These are phyloP conservation scores for Heimioporus punctisporus DNA, from an alignment of 1,284 basidiomycete species.

Conservation along the genomic window DNA sequence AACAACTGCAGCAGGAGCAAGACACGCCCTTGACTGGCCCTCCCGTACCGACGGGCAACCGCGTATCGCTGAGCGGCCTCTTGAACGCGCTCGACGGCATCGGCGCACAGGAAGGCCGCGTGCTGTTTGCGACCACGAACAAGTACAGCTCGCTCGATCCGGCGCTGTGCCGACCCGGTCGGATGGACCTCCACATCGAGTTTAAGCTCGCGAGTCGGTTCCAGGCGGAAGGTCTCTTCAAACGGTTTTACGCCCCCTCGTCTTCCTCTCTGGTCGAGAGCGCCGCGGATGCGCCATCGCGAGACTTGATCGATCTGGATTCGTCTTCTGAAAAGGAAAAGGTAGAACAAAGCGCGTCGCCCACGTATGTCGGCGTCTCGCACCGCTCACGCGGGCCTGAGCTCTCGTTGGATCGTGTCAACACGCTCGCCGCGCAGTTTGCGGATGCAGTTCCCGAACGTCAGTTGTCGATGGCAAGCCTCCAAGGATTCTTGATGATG, in stretches of 20 bases:
- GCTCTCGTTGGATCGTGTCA: slow-evolving; percentile 37
- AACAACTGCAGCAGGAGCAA: no score
- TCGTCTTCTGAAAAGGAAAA: slow-evolving; percentile 17
- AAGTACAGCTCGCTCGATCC: slow-evolving; percentile 67
- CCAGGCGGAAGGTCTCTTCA: slow-evolving; percentile 67
- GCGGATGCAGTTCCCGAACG: slow-evolving; percentile 60
- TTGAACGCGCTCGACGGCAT: slow-evolving; percentile 79
- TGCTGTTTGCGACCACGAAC: slow-evolving; percentile 80
- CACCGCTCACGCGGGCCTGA: slow-evolving; percentile 35
- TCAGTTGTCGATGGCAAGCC: slow-evolving; percentile 70
- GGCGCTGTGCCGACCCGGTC: slow-evolving; percentile 75
- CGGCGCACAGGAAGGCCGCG: slow-evolving; percentile 74
- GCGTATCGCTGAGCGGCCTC: slow-evolving; percentile 65
- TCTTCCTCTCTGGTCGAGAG: not conserved
- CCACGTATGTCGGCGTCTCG: slow-evolving; percentile 28
- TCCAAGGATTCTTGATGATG: slow-evolving; percentile 77
- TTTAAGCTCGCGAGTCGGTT: slow-evolving; percentile 69
- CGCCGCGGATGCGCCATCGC: not conserved
- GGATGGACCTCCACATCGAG: slow-evolving; percentile 79
- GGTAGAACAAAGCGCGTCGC: slow-evolving; percentile 24
- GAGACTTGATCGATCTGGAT: slow-evolving; percentile 24
- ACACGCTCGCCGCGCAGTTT: slow-evolving; percentile 58
- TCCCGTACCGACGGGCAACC: slow-evolving; percentile 28
- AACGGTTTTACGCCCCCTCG: slow-evolving; percentile 61
- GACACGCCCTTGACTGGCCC: not conserved